Base-by-base conservation (phyloP, 495 filamentous ascomycete genomes). In the Cercophora sp. region DNA sequence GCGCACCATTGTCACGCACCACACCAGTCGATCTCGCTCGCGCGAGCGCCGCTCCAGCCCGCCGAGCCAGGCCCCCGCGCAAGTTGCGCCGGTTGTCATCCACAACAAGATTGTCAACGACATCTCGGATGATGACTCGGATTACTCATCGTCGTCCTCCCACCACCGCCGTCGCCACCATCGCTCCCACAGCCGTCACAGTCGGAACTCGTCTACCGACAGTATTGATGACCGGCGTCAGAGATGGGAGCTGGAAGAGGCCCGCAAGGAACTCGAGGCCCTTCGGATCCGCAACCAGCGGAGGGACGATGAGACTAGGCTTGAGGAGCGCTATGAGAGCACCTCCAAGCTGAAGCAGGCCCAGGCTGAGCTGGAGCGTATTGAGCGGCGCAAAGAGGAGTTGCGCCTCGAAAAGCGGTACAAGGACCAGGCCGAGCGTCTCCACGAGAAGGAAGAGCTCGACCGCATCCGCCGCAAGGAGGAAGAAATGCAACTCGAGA, bases 91-190 rank as follows among this genome's bases (percentile, higher is more conserved):
- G 4, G 66, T 80, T n/a, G 67, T 80, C 32, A 78, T 79, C 57
- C 75, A 77, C 46, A 80, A 77, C 52, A 62, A 65, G 47, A 73
- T 75, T 36, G 68, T 73, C 55, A 69, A 70, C 39, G 51, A 63
- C 19, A 57, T 58, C 15, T 55, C 58, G 4, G 62, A 60, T 44
- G 45, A 43, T 8, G 64, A 68, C 53, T 69, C 65, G 15, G 66
- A 71, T 24, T 70, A 69, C 11, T 59, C 60, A 31, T 65, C 61
- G 5, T 69, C 72, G 24, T 56, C 58, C 19, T 61, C 56, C 6
- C 55, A 50, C 15, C 53, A 36, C 24, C 60, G 54, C 40, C 48
- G 36, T 25, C 45, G 46, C 42, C 34, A 22, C 18, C 54, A 50
- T 26, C 46, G 44, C 39, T 54, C 52, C 25, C 64, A 55, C 49